Percentiles rank a stretch among this genome's conserved stretches.
phyloP scores from a whole-genome alignment of 192 early-diverging fungal species.

The Piromyces finnis region DNA sequence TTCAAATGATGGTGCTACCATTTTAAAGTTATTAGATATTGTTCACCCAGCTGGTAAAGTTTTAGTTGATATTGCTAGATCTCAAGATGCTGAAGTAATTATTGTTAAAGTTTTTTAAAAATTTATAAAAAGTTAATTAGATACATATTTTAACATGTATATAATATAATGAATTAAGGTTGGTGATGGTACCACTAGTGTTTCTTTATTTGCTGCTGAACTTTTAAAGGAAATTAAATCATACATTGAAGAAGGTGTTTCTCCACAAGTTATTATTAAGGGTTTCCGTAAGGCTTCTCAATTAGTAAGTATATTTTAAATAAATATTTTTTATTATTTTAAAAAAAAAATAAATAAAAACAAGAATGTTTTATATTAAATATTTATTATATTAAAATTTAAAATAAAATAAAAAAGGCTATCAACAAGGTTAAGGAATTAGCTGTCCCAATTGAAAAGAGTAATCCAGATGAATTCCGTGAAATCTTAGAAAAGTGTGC shows the following conservation, averaged over 20 bases:
- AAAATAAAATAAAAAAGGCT: conserved; percentile 22
- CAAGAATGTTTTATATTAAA: neutral
- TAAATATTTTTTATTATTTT: neutral
- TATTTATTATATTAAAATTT: too few relatives aligned
- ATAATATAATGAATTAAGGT: conserved; percentile 25
- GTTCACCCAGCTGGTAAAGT: conserved; percentile 97
- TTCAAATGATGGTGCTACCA: conserved; percentile 98
- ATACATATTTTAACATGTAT: too few relatives aligned
- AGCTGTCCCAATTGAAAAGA: conserved; percentile 65
- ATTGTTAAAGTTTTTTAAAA: too few relatives aligned
- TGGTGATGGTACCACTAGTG: conserved; percentile 95
- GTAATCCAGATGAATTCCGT: conserved; percentile 67
- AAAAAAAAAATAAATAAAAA: neutral
- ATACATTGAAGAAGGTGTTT: conserved; percentile 82
- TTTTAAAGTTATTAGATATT: conserved; percentile 92
- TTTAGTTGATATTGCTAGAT: conserved; percentile 90
- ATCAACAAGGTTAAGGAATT: conserved; percentile 87
- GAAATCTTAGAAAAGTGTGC: conserved; percentile 86
- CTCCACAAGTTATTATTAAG: conserved; percentile 85
- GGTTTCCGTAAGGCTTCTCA: conserved; percentile 86
- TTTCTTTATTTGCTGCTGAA: conserved; percentile 91
- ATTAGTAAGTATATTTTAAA: conserved; percentile 43
- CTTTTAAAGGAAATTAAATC: conserved; percentile 86
- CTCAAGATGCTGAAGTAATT: conserved; percentile 87
- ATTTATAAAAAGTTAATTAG: too few relatives aligned